Evolutionary conservation across 1,284 basidiomycete species (phyloP), one percentile per base, ranked within the genome.

Genomic region (Tilletiopsis washingtonensis): DNA sequence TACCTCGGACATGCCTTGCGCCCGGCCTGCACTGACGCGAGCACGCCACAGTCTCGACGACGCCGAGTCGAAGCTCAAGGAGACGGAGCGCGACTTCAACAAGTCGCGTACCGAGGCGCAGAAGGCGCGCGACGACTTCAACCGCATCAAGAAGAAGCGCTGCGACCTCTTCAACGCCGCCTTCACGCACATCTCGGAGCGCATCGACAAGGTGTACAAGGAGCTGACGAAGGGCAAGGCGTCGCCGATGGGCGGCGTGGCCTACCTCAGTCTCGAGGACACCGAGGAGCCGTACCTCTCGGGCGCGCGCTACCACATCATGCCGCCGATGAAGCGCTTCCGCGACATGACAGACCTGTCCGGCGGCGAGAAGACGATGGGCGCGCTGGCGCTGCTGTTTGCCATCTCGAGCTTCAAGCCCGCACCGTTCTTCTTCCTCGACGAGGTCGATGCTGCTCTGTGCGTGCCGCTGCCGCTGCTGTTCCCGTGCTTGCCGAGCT

Each of bases 311-410:
- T 98, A 97, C 73, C 91, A 96, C 72, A 91, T 91, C 1, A 98
- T 98, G 88, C 69, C 69, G 14, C 91, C 91, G 0, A 93, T 97
- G 84, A 99, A 99, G 74, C 86, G 91, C 5, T 98, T 98, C 80
- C 82, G 91, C 59, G 94, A 98, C 74, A 98, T 98, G 87, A 91
- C 97, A 55, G 91, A 97, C 73, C 78, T 98, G 4, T 97, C 91
- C 0, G 94, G 93, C 47, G 94, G 94, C 21, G 94, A 99, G 74
- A 97, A 97, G 78, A 97, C 93, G 0, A 93, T 98, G 57, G 94
- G 94, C 3, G 93, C 94, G 5, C 77, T 98, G 17, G 91, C 93
- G 0, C 78, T 99, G 17, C 78, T 98, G 24, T 97, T 98, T 70
- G 90, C 93, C 12, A 94, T 98, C 51, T 93, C 98, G 57, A 61